Evolutionary conservation across 306 rosid genomes (phyloP).

Genomic region (Prunus campanulata): DNA sequence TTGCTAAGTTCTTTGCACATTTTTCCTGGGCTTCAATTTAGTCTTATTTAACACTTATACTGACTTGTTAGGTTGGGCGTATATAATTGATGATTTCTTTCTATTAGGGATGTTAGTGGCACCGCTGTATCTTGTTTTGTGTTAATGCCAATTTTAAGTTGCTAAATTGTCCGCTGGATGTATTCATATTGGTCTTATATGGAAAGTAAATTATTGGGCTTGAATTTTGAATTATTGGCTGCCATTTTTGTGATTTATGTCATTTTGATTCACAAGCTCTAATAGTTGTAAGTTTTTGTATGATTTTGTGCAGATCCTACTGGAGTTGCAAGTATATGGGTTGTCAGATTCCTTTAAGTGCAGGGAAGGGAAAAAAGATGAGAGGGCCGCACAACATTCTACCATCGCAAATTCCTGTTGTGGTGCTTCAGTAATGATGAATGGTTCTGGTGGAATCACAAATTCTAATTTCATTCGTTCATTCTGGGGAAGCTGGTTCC

Average conservation of each 20-base stretch:
- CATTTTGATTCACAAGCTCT: background rate
- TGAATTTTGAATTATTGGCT: no score
- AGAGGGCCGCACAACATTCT: constrained; percentile 27
- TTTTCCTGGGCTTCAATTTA: no score
- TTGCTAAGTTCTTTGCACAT: no score
- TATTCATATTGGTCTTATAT: no score
- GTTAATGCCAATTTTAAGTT: no score
- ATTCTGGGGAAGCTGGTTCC: constrained; percentile 82
- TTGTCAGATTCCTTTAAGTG: constrained; percentile 81
- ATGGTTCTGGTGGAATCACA: constrained; percentile 53
- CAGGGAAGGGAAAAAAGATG: constrained; percentile 77
- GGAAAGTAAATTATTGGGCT: no score
- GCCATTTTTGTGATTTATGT: no score
- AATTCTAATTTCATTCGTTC: constrained; percentile 48
- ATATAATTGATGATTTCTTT: no score
- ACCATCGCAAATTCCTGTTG: constrained; percentile 36
- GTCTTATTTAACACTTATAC: no score
- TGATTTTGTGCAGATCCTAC: constrained; percentile 55
- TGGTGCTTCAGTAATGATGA: constrained; percentile 48
- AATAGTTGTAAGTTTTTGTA: constrained; percentile 3
- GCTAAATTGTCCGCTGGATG: no score
- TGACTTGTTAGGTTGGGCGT: no score
- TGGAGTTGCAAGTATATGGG: constrained; percentile 95
- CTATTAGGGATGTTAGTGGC: background rate
- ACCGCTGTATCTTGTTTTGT: no score